Percentiles rank a stretch among this genome's conserved stretches.
These are phyloP conservation scores for Leccinum fibrillosum DNA, from an alignment of 768 basidiomycete species.

Conservation along the genomic window DNA sequence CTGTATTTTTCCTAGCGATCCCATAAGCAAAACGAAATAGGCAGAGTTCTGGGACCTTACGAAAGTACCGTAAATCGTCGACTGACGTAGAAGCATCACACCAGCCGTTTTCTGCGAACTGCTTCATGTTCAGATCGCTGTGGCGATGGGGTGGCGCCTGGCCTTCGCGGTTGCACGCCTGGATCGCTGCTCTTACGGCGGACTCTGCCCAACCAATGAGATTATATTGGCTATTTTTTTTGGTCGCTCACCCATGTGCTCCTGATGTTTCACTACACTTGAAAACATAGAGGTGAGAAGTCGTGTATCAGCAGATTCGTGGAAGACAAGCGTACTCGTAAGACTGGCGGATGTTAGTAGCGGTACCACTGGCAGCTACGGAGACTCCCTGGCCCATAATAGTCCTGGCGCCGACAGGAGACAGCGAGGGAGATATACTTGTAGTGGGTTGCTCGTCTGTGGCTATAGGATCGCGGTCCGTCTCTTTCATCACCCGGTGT, in stretches of 20 bases:
- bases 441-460: no score
- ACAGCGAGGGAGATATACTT: no score
- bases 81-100: no score
- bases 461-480: no score
- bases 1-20: conserved; percentile 47
- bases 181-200: neutral
- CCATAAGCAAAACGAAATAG: neutral
- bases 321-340: neutral
- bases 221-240: neutral
- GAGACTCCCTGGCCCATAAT: no score
- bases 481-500: no score
- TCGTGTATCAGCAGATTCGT: conserved; percentile 21
- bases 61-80: no score
- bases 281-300: neutral
- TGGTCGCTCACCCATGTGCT: conserved; percentile 34
- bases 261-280: conserved; percentile 31
- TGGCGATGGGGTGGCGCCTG: conserved; percentile 8
- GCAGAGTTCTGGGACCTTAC: neutral
- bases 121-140: no score
- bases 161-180: neutral
- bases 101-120: no score
- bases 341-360: neutral
- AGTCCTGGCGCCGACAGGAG: no score
- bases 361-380: no score
- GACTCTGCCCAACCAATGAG: neutral